Conservation (phyloP, 495 filamentous ascomycete species). For the Penicillium macrosclerotiorum region DNA sequence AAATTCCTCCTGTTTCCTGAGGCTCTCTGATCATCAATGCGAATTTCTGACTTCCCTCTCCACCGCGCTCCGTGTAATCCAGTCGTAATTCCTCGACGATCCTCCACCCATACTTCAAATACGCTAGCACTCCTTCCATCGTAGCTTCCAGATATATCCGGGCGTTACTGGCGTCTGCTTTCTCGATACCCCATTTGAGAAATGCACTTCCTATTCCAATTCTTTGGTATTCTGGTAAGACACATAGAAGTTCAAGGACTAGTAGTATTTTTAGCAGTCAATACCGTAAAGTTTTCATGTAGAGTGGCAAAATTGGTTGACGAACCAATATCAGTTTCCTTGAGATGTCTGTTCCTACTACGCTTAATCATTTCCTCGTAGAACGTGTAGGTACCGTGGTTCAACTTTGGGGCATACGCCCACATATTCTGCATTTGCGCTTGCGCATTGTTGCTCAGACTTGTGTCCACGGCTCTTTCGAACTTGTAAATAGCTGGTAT, state of each 20-base stretch:
- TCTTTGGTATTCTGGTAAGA: conserved; percentile 45
- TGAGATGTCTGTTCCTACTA: too few relatives aligned
- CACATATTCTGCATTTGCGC: too few relatives aligned
- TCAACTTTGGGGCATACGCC: too few relatives aligned
- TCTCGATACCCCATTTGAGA: conserved; percentile 46
- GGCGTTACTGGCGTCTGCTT: conserved; percentile 45
- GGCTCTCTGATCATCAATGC: conserved; percentile 27
- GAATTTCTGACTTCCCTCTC: conserved; percentile 24
- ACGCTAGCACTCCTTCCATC: conserved; percentile 48
- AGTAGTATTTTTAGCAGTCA: conserved; percentile 8
- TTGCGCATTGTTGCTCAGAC: too few relatives aligned
- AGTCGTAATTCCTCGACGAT: conserved; percentile 40
- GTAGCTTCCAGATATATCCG: conserved; percentile 56
- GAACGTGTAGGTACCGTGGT: too few relatives aligned
- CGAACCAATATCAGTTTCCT: too few relatives aligned
- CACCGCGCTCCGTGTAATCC: conserved; percentile 34
- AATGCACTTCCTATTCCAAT: conserved; percentile 49
- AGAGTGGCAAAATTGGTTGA: too few relatives aligned
- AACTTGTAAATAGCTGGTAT: too few relatives aligned
- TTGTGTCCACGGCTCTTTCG: too few relatives aligned
- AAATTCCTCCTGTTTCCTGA: too few relatives aligned
- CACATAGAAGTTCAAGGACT: conserved; percentile 30
- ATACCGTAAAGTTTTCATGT: conserved; percentile 5
- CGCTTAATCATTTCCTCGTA: too few relatives aligned
- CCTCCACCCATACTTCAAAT: conserved; percentile 48